Conservation (phyloP, 2,329 filamentous ascomycete species). For the Talaromyces verruculosus region DNA sequence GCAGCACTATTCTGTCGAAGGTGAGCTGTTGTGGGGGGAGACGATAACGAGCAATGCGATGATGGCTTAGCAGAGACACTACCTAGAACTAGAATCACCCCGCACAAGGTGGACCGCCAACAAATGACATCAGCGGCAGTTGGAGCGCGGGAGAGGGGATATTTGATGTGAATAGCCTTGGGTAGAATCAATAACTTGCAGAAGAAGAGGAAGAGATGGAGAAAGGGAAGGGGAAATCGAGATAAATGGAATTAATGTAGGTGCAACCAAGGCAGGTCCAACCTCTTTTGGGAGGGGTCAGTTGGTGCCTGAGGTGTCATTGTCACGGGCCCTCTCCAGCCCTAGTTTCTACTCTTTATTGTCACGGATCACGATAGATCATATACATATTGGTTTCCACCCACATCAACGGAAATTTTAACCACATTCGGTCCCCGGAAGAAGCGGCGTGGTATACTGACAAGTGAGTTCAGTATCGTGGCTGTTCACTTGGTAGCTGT, state of each 20-base stretch:
- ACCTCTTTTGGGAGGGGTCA: not conserved
- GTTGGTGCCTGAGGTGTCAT: not conserved
- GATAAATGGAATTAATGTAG: not conserved
- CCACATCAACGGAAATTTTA: not conserved
- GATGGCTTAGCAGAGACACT: not conserved
- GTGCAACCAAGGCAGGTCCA: not conserved
- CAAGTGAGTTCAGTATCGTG: too few relatives aligned
- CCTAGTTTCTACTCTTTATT: not conserved
- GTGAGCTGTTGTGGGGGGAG: not conserved
- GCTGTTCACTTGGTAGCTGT: too few relatives aligned
- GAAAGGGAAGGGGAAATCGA: not conserved
- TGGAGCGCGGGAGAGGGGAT: not conserved
- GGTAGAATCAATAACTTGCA: not conserved
- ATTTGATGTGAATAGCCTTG: not conserved
- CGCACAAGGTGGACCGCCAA: not conserved
- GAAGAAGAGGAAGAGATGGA: not conserved
- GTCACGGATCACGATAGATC: not conserved
- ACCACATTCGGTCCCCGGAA: not conserved
- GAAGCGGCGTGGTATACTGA: too few relatives aligned
- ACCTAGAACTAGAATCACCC: not conserved
- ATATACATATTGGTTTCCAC: not conserved
- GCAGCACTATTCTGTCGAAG: not conserved
- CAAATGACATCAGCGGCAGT: conserved; percentile 6
- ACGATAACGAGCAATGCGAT: not conserved
- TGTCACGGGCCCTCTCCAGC: not conserved